A percentile compares a stretch with the other conserved stretches of the same genome.
phyloP scores from a whole-genome alignment of 208 protist genomes.

The Acanthamoeba royreba region DNA sequence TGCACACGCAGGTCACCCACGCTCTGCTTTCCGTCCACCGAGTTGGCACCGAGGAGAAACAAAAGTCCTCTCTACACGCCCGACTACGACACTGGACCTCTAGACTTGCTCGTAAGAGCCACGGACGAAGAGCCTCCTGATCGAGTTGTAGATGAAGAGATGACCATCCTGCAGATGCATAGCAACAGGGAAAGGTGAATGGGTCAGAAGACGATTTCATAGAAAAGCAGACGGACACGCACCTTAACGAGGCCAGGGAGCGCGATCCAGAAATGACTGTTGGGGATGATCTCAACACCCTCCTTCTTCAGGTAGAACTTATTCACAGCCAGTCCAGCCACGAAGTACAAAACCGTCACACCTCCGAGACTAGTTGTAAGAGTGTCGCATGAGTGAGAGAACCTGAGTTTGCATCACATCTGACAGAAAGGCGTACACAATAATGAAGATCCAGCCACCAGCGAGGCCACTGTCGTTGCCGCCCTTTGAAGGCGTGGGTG shows the following conservation, averaged over 20 bases:
- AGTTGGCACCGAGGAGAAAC: too few species aligned
- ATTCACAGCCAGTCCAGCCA: not conserved
- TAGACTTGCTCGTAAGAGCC: not conserved
- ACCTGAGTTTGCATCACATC: not conserved
- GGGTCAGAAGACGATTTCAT: not conserved
- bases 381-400: not conserved
- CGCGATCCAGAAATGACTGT: not conserved
- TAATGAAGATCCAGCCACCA: conserved; percentile 11
- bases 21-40: too few species aligned
- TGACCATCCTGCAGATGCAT: not conserved
- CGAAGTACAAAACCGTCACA: not conserved
- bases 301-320: not conserved
- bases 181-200: not conserved
- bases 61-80: too few species aligned
- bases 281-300: not conserved
- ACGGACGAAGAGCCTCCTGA: not conserved
- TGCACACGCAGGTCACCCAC: too few species aligned
- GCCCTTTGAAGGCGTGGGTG: not conserved
- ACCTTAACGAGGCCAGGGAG: not conserved
- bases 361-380: not conserved
- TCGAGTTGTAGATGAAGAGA: not conserved
- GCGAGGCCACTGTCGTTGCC: not conserved
- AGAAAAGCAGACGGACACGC: not conserved
- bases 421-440: not conserved
- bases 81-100: too few species aligned